Conservation (phyloP, 1,284 basidiomycete genomes). For the Ceratobasidium sp. region DNA sequence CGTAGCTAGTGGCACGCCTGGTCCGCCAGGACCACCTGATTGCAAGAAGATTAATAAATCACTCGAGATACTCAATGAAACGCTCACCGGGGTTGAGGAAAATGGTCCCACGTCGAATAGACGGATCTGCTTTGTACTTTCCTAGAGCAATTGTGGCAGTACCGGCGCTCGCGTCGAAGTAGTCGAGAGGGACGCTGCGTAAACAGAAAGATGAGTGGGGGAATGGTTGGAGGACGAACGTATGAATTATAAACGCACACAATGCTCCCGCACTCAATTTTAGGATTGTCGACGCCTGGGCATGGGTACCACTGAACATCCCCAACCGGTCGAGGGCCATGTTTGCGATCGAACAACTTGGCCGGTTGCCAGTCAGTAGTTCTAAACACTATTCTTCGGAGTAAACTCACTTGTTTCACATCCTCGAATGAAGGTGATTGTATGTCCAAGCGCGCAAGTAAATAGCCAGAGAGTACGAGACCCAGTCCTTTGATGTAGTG, state of each 20-base stretch:
- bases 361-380: neutral
- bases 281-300: neutral
- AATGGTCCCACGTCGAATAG: conserved; percentile 25
- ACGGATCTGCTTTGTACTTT: conserved; percentile 27
- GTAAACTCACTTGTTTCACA: neutral
- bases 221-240: neutral
- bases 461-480: conserved; percentile 18
- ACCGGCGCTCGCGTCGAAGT: conserved; percentile 17
- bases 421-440: neutral
- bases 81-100: conserved; percentile 24
- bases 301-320: conserved; percentile 32
- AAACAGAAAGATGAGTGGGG: neutral
- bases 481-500: conserved; percentile 9
- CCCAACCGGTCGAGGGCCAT: conserved; percentile 4
- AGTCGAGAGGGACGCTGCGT: conserved; percentile 29
- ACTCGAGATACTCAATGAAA: neutral
- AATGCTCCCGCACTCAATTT: conserved; percentile 32
- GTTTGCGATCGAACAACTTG: neutral
- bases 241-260: conserved; percentile 3
- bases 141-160: conserved; percentile 27
- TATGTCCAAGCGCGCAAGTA: conserved; percentile 11
- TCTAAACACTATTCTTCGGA: neutral
- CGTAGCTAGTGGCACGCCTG: conserved; percentile 1
- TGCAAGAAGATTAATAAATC: neutral
- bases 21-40: conserved; percentile 36